phyloP scores from a whole-genome alignment of 2,329 filamentous ascomycete species.

The Zopfia rhizophila region DNA sequence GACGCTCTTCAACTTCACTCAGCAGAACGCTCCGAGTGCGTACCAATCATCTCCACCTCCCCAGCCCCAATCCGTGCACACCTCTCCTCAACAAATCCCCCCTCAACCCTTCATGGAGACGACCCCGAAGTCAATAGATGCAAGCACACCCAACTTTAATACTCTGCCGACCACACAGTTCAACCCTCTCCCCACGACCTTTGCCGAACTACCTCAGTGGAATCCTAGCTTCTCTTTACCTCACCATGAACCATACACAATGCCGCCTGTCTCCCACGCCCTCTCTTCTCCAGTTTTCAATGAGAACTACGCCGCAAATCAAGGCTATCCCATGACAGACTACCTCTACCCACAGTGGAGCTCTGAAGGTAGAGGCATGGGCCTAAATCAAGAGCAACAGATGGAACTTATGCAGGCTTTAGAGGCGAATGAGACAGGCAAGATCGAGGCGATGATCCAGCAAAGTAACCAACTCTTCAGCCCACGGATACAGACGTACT shows the following conservation, averaged over 20 bases:
- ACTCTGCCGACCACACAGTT: constrained; percentile 43
- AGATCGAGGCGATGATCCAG: constrained; percentile 54
- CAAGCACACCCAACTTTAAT: constrained; percentile 39
- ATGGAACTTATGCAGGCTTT: constrained; percentile 83
- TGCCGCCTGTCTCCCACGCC: constrained; percentile 33
- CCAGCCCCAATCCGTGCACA: constrained; percentile 35
- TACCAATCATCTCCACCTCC: constrained; percentile 32
- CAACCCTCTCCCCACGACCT: constrained; percentile 47
- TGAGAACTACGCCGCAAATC: constrained; percentile 46
- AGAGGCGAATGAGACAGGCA: constrained; percentile 64
- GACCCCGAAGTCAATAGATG: constrained; percentile 44
- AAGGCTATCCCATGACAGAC: constrained; percentile 50
- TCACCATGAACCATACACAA: constrained; percentile 39
- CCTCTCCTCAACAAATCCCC: constrained; percentile 37
- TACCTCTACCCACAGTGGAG: constrained; percentile 70
- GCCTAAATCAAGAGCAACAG: constrained; percentile 82
- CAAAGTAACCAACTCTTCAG: constrained; percentile 52
- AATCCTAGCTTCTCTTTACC: constrained; percentile 49
- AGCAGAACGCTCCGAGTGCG: constrained; percentile 25
- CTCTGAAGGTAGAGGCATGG: constrained; percentile 44
- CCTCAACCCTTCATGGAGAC: constrained; percentile 38
- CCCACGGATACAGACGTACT: constrained; percentile 41
- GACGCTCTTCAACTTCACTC: constrained; percentile 39
- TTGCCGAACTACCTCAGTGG: constrained; percentile 50
- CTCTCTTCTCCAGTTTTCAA: constrained; percentile 45